Evolutionary conservation across 2,329 filamentous ascomycete genomes (phyloP), one percentile per base, ranked within the genome.

Genomic region (Talaromyces sp.): DNA sequence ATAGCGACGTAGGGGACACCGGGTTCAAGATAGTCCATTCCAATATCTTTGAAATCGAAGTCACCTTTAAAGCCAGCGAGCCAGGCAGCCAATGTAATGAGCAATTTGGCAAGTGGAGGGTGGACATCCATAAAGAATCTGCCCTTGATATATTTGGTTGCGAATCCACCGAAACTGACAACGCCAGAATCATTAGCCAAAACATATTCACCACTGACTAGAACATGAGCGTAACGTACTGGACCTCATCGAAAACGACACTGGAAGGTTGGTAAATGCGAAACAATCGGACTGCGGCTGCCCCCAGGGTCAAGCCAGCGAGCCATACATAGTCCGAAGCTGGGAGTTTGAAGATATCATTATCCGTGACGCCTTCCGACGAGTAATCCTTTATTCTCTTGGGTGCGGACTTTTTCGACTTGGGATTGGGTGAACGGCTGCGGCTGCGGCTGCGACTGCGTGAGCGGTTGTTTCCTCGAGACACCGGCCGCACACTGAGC

Each of bases 91-190:
- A 99, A 87, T 61, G 95, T 96, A 74, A 99, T 94, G 71, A 99
- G 88, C 76, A 99, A 88, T 84, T 99, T 99, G 70, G 95, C 95
- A 67, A 99, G 85, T 54, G 95, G 95, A 36, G 95, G 95, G 77
- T 99, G 95, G n/a, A 99, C 95, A 77, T 99, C 95, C 95, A 99
- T 99, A 80, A 99, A 99, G 86, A 99, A 99, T 77, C 86, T 90
- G 75, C 95, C 95, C 84, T 99, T 98, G 85, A 99, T 98, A 80
- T 99, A 99, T 80, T 99, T 99, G 72, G 91, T 92, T 70, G 95
- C 95, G 77, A 99, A 99, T 58, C 95, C 95, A 78, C 95, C 95
- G 78, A 99, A 99, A 81, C 93, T 97, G 74, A 59, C 70, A 58
- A 65, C 34, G 19, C 31, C 31, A 47, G 15, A 45, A 31, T 25